These are phyloP conservation scores for Ogataea zsoltii DNA, from an alignment of 805 yeast species.

Conservation along the genomic window DNA sequence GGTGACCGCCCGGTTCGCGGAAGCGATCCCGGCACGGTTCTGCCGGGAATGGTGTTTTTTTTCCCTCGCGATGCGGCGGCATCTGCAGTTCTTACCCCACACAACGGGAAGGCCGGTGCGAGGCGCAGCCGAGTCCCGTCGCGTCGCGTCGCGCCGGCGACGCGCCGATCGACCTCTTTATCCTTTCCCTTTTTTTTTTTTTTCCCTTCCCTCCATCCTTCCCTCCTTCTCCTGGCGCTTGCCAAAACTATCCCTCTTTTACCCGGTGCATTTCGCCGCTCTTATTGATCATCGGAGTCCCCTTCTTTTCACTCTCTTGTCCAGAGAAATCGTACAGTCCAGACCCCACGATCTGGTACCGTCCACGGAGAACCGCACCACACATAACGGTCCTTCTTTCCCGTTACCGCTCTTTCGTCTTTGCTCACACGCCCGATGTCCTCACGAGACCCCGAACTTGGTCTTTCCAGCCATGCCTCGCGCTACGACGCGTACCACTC, in stretches of 20 bases:
- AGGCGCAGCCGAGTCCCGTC: neutral
- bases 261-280: neutral
- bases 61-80: neutral
- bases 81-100: neutral
- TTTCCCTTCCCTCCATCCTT: neutral
- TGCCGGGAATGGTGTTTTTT: constrained; percentile 2
- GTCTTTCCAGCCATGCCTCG: neutral
- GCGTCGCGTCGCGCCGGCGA: too few relatives aligned
- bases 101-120: neutral
- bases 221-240: neutral
- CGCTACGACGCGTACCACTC: constrained; percentile 5
- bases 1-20: neutral
- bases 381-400: too few relatives aligned
- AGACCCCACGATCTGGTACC: too few relatives aligned
- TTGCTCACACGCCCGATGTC: neutral
- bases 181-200: neutral
- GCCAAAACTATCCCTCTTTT: constrained; percentile 1
- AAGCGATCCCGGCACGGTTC: neutral
- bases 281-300: too few relatives aligned
- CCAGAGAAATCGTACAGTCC: too few relatives aligned
- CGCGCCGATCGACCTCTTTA: too few relatives aligned
- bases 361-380: too few relatives aligned
- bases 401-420: neutral
- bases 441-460: constrained; percentile 1
- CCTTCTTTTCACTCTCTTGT: too few relatives aligned